Evolutionary conservation across 495 filamentous ascomycete species (phyloP).

Genomic region (Neurospora sp.): DNA sequence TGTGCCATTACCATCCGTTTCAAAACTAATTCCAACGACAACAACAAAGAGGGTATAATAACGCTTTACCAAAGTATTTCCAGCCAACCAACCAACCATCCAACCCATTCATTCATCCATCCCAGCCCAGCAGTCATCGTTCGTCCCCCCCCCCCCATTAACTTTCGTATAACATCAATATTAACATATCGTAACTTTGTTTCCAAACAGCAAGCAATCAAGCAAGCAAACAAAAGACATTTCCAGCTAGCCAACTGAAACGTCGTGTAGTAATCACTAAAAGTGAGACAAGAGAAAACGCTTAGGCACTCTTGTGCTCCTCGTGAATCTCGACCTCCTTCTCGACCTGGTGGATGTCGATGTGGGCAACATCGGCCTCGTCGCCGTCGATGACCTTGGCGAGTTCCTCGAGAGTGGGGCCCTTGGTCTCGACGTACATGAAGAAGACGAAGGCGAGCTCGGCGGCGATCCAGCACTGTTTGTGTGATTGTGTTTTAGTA

Average conservation of each 20-base stretch:
- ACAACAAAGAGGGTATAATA: background rate
- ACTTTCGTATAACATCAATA: too few species aligned
- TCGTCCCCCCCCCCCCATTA: too few species aligned
- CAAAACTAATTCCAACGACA: background rate
- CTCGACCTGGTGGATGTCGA: constrained; percentile 32
- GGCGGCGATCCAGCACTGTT: constrained; percentile 43
- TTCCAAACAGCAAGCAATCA: too few species aligned
- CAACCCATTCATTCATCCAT: too few species aligned
- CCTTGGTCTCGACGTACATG: constrained; percentile 57
- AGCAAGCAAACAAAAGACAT: too few species aligned
- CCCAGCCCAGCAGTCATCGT: too few species aligned
- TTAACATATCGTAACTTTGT: too few species aligned
- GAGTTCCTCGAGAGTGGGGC: constrained; percentile 56
- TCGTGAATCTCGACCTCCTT: constrained; percentile 20
- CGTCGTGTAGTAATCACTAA: too few species aligned
- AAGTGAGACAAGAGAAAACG: too few species aligned
- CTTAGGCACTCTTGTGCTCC: constrained; percentile 7
- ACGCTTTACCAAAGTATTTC: background rate
- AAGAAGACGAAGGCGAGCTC: constrained; percentile 52
- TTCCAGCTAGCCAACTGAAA: too few species aligned
- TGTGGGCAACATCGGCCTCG: constrained; percentile 34
- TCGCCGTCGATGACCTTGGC: constrained; percentile 51
- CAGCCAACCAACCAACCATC: background rate
- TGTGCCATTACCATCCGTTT: background rate
- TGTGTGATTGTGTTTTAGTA: too few species aligned